Evolutionary conservation across 2,329 filamentous ascomycete genomes (phyloP), one percentile per base, ranked within the genome.

Genomic region (Fusarium papillatum): DNA sequence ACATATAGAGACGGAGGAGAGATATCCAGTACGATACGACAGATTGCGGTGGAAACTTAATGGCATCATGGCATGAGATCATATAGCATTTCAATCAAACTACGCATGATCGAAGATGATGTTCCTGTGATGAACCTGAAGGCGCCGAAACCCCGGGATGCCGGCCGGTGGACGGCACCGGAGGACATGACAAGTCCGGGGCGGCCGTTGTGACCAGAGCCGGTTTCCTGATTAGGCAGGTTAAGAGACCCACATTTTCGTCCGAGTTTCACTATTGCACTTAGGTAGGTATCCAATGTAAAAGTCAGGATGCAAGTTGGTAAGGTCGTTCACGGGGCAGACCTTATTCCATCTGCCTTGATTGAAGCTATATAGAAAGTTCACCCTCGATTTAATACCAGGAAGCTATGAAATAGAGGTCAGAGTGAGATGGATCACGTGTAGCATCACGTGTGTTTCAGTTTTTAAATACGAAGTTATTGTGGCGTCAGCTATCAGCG

Each of bases 11-110:
- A 68, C 22, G 24, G 14, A 68, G 65, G 64, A 11, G 64, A 66
- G 72, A 74, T 74, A 76, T 74, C 74, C 64, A 66, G 71, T 66
- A 72, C 65, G 68, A 72, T 50, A 61, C 41, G 60, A 72, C 63
- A 66, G 53, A 69, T 29, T 64, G 59, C 26, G 48, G 46, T 24
- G 59, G 66, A 67, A 60, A 62, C 68, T 65, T 72, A 69, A 74
- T 76, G 64, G 63, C 46, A 66, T 69, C 46, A 66, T 69, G 24
- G 64, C 61, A 46, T 74, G 59, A 59, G 64, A 68, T 67, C 67
- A 61, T 53, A 70, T 61, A 64, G 43, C 41, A 75, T 68, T 66
- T 61, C 31, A 66, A 55, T 60, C 16, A 64, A 71, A 19, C 59
- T 46, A 48, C 39, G 34, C 48, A 39, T 43, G 34, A 36, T 16